Percentiles rank a stretch among this genome's conserved stretches.
Evolutionary conservation across 169 alveolate species (phyloP).

Genomic region (Babesia ovata): DNA sequence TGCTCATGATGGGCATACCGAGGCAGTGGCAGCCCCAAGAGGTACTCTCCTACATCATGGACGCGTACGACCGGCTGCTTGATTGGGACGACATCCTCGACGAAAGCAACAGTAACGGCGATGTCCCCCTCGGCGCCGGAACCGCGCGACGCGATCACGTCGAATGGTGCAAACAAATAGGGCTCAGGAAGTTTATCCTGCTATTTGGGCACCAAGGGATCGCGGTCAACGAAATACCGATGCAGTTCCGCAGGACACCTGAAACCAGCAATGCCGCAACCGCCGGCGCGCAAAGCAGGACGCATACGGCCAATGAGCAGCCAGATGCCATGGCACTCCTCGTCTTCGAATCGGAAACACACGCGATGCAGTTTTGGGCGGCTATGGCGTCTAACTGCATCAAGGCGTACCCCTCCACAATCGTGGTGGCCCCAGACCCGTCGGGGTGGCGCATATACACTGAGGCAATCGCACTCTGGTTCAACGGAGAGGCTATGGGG

Average conservation of each 20-base stretch:
- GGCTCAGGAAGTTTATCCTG: slow-evolving; percentile 53
- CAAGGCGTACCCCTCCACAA: slow-evolving; percentile 64
- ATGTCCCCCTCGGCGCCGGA: neutral
- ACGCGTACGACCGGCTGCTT: slow-evolving; percentile 22
- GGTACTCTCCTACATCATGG: slow-evolving; percentile 40
- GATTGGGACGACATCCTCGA: slow-evolving; percentile 19
- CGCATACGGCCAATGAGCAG: slow-evolving; percentile 16
- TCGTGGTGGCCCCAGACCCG: slow-evolving; percentile 65
- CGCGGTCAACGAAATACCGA: slow-evolving; percentile 57
- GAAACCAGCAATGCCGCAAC: slow-evolving; percentile 7
- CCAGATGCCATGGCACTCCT: slow-evolving; percentile 70
- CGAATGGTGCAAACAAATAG: slow-evolving; percentile 43
- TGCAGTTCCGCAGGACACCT: slow-evolving; percentile 26
- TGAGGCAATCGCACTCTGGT: slow-evolving; percentile 64
- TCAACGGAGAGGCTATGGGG: slow-evolving; percentile 24
- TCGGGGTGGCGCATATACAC: slow-evolving; percentile 72
- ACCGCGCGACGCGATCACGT: neutral
- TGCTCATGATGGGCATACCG: slow-evolving; percentile 67
- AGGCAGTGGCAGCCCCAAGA: slow-evolving; percentile 50
- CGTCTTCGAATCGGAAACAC: slow-evolving; percentile 45
- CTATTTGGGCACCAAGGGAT: slow-evolving; percentile 45
- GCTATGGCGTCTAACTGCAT: slow-evolving; percentile 38
- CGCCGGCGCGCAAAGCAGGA: neutral
- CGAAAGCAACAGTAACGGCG: slow-evolving; percentile 1
- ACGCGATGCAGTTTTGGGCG: slow-evolving; percentile 66